A percentile compares a stretch with the other conserved stretches of the same genome.
Conservation (phyloP, 2,329 filamentous ascomycete species). For the Sporothrix luriei region DNA sequence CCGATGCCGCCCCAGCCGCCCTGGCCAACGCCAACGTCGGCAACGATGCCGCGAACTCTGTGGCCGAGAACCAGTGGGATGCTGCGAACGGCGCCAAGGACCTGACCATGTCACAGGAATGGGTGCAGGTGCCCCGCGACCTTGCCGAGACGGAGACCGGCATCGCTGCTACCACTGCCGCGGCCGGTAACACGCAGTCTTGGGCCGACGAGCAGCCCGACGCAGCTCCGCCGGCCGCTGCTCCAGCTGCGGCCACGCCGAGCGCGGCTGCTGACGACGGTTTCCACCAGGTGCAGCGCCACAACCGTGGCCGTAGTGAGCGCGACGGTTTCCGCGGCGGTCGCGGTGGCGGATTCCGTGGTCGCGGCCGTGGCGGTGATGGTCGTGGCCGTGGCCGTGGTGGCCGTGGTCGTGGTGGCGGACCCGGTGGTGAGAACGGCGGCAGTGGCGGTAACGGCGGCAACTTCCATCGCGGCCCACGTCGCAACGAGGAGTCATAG, state of each 20-base stretch:
- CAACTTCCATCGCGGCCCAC: conserved; percentile 25
- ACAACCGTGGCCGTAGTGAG: conserved; percentile 59
- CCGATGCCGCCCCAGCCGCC: conserved; percentile 32
- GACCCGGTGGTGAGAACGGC: conserved; percentile 19
- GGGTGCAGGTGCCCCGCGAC: conserved; percentile 74
- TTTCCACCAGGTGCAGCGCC: conserved; percentile 70
- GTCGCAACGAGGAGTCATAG: conserved; percentile 31
- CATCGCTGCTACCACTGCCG: conserved; percentile 62
- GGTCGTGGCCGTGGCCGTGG: conserved; percentile 42
- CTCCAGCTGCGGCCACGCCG: conserved; percentile 38
- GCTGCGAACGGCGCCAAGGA: conserved; percentile 44
- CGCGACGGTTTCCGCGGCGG: conserved; percentile 55
- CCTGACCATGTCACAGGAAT: conserved; percentile 62
- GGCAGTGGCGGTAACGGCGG: conserved; percentile 15
- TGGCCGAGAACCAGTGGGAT: conserved; percentile 70
- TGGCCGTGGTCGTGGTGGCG: conserved; percentile 27
- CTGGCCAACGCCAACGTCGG: conserved; percentile 54
- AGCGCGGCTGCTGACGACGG: conserved; percentile 58
- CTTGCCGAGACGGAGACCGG: conserved; percentile 73
- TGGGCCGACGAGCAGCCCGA: conserved; percentile 82
- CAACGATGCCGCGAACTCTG: conserved; percentile 60
- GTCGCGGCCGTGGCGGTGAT: conserved; percentile 51
- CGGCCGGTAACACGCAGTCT: conserved; percentile 61
- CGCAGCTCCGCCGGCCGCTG: conserved; percentile 43
- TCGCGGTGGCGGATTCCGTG: conserved; percentile 55